Evolutionary conservation across 805 yeast species (phyloP), one percentile per base, ranked within the genome.

Genomic region (Komagataella kurtzmanii): DNA sequence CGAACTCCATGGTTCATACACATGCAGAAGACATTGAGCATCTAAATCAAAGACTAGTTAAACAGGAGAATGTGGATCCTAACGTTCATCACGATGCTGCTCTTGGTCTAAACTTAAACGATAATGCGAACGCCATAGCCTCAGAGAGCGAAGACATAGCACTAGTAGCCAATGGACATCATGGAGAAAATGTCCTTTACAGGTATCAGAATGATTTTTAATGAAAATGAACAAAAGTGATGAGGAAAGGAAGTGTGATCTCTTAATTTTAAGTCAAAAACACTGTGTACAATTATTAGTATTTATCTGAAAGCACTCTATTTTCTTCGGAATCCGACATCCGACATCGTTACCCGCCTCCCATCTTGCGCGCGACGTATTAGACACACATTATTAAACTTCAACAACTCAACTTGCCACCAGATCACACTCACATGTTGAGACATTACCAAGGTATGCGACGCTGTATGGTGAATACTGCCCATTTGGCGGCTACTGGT

Each of bases 141-240:
- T 58, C 64, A 2, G 69, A 65, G 52, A 57, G 61, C 10, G 69
- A 65, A 50, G 69, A 65, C 49, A 57, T 65, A 50, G 69, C 65
- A n/a, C 60, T 66, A 6, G 55, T 65, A 53, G 57, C 68, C 7
- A 65, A 64, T 48, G 69, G 69, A 0, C 69, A 64, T 47, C 66
- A 64, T 45, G 66, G 67, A 7, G 65, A 58, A 45, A 63, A 61
- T 53, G 65, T 63, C 7, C 52, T 63, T 51, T 63, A 63, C 53
- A 54, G 65, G 21, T 63, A 63, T 46, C 66, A 61, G 52, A 51
- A 56, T 46, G 64, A 56, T 21, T 62, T 58, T 47, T 62, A 51
- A 45, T 36, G 12, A 12, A 18, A 17, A 14, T 2, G 2, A 21
- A 21, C 23, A 21, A 21, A 21, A 6, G 23, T 21, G 23, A 21